phyloP scores from a whole-genome alignment of 768 basidiomycete genomes.

The Hericium erinaceus region DNA sequence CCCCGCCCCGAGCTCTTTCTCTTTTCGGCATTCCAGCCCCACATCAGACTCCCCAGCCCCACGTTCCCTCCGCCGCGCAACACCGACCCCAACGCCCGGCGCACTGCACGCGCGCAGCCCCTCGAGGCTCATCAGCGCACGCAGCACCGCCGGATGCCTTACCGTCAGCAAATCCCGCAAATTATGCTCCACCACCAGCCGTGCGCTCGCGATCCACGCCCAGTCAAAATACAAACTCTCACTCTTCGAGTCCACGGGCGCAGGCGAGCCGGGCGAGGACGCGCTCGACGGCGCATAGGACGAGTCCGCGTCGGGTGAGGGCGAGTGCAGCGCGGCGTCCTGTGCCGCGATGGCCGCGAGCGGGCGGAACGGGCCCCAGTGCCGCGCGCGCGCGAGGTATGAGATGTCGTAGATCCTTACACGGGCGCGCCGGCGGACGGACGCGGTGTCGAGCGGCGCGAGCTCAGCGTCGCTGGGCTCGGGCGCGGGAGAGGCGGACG shows the following conservation, averaged over 20 bases:
- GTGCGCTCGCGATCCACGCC: slow-evolving; percentile 39
- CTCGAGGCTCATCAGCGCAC: slow-evolving; percentile 20
- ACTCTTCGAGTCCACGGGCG: slow-evolving; percentile 17
- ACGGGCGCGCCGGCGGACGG: slow-evolving; percentile 25
- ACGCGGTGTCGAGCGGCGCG: background rate
- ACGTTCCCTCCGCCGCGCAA: background rate
- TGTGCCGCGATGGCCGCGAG: background rate
- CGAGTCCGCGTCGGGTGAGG: background rate
- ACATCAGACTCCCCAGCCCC: background rate
- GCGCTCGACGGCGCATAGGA: background rate
- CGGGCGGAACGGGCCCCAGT: slow-evolving; percentile 30
- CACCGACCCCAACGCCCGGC: slow-evolving; percentile 11
- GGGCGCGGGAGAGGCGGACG: background rate
- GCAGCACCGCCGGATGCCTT: slow-evolving; percentile 15
- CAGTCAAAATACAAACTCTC: slow-evolving; percentile 35
- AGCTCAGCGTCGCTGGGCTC: background rate
- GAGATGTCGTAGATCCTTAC: slow-evolving; percentile 28
- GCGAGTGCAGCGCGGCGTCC: background rate
- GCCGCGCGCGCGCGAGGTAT: slow-evolving; percentile 23
- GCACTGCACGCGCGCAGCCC: slow-evolving; percentile 19
- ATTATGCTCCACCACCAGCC: slow-evolving; percentile 44
- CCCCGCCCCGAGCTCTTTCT: too few species aligned
- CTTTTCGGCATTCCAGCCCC: too few species aligned
- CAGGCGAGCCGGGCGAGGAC: background rate
- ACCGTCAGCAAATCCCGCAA: slow-evolving; percentile 28